Evolutionary conservation across 192 early-diverging fungal genomes (phyloP).

Genomic region (Cladochytrium replicatum): DNA sequence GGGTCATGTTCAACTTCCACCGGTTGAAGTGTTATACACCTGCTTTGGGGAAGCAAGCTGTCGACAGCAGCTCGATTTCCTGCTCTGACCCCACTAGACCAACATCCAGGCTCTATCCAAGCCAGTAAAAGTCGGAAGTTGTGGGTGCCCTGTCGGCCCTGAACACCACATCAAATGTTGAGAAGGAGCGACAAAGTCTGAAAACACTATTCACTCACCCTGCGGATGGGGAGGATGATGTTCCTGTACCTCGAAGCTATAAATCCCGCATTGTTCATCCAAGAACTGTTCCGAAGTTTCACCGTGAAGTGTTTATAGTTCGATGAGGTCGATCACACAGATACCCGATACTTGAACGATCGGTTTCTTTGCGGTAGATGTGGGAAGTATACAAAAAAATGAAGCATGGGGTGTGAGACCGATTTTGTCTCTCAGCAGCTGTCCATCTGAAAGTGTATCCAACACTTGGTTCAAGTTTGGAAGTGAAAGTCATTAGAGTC

Average conservation of each 20-base stretch:
- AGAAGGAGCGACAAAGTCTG: not conserved
- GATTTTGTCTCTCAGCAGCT: too few species aligned
- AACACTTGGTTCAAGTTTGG: too few species aligned
- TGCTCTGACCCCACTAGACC: constrained; percentile 46
- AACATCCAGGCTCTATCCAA: constrained; percentile 43
- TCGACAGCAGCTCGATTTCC: constrained; percentile 26
- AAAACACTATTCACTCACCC: not conserved
- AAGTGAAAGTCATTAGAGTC: too few species aligned
- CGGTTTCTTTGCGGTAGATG: too few species aligned
- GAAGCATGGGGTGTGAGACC: too few species aligned
- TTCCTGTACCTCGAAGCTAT: constrained; percentile 48
- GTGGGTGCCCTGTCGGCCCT: not conserved
- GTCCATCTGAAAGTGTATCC: too few species aligned
- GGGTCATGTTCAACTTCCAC: constrained; percentile 44
- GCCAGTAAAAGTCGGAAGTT: constrained; percentile 47
- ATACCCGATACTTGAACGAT: too few species aligned
- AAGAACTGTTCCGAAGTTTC: constrained; percentile 58
- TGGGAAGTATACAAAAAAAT: too few species aligned
- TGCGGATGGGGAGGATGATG: constrained; percentile 11
- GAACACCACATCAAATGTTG: constrained; percentile 5
- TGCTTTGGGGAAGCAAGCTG: constrained; percentile 45
- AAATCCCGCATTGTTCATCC: constrained; percentile 49
- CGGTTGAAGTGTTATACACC: constrained; percentile 70
- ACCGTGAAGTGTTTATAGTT: too few species aligned
- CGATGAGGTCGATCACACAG: too few species aligned